These are phyloP conservation scores for Wickerhamiella hasegawae DNA, from an alignment of 805 yeast species.

Conservation along the genomic window DNA sequence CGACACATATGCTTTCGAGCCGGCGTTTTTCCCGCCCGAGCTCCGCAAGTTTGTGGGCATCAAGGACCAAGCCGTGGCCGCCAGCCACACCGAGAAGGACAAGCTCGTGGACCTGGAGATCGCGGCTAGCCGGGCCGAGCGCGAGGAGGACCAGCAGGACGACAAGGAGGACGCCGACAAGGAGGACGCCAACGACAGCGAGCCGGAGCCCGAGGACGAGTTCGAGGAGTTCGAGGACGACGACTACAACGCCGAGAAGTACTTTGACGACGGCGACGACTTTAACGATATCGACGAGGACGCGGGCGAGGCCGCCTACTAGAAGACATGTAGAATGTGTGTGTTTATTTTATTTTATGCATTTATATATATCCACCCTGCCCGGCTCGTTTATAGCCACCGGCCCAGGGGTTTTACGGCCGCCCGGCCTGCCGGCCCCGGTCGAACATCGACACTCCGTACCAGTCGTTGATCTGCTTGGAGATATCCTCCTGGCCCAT, in stretches of 20 bases:
- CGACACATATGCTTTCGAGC: conserved; percentile 61
- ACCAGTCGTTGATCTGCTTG: conserved; percentile 22
- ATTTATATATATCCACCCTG: background rate
- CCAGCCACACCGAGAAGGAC: background rate
- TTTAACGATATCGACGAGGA: conserved; percentile 44
- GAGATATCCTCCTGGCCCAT: conserved; percentile 13
- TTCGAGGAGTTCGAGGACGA: conserved; percentile 60
- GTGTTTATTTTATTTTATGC: background rate
- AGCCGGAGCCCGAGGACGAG: conserved; percentile 44
- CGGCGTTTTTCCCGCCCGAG: conserved; percentile 64
- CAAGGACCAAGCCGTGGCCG: background rate
- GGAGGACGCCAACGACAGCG: conserved; percentile 27
- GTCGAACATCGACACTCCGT: conserved; percentile 21
- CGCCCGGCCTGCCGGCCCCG: conserved; percentile 11
- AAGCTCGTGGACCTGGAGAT: background rate
- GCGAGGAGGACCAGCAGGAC: conserved; percentile 19
- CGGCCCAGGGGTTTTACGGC: conserved; percentile 5
- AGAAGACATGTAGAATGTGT: conserved; percentile 2
- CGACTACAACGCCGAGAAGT: conserved; percentile 66
- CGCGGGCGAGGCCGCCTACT: conserved; percentile 53
- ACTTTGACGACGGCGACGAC: conserved; percentile 52
- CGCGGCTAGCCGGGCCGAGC: conserved; percentile 16
- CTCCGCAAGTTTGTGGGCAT: conserved; percentile 46
- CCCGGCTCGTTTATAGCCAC: background rate
- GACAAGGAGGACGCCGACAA: conserved; percentile 24